Evolutionary conservation across 2,329 filamentous ascomycete species (phyloP).

Genomic region (Aspergillus sp.): DNA sequence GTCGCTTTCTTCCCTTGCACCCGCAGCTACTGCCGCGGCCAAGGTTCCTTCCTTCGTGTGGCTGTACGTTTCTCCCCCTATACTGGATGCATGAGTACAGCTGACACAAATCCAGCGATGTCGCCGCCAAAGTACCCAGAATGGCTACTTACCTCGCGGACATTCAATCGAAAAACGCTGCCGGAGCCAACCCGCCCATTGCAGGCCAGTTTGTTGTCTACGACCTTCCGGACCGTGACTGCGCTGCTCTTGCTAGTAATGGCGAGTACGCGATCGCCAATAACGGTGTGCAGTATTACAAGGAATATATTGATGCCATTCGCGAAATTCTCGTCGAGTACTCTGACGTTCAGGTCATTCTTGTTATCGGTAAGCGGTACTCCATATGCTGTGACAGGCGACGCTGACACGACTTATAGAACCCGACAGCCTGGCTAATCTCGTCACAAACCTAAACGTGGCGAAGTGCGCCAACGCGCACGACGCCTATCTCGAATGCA

Average conservation of each 20-base stretch:
- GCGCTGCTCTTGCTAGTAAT: constrained; percentile 66
- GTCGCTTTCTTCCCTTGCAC: constrained; percentile 51
- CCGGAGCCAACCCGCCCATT: constrained; percentile 52
- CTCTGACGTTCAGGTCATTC: constrained; percentile 56
- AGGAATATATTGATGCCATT: constrained; percentile 61
- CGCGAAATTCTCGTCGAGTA: constrained; percentile 57
- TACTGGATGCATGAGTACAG: background rate
- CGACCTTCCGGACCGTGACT: constrained; percentile 67
- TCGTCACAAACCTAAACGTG: constrained; percentile 65
- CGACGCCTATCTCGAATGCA: constrained; percentile 59
- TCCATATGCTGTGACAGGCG: background rate
- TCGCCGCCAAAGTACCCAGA: constrained; percentile 53
- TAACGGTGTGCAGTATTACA: constrained; percentile 55
- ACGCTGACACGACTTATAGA: constrained; percentile 49
- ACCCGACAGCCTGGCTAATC: constrained; percentile 66
- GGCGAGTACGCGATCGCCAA: constrained; percentile 64
- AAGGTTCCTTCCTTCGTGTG: constrained; percentile 58
- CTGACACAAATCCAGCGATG: constrained; percentile 42
- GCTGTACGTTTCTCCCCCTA: constrained; percentile 47
- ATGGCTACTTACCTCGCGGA: constrained; percentile 54
- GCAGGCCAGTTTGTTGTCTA: constrained; percentile 65
- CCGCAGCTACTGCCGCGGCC: constrained; percentile 51
- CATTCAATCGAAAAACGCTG: constrained; percentile 52
- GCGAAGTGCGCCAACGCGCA: constrained; percentile 59
- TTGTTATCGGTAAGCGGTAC: constrained; percentile 52